These are phyloP conservation scores for Mucor sp. DNA, from an alignment of 371 early-diverging fungal genomes.

Conservation along the genomic window DNA sequence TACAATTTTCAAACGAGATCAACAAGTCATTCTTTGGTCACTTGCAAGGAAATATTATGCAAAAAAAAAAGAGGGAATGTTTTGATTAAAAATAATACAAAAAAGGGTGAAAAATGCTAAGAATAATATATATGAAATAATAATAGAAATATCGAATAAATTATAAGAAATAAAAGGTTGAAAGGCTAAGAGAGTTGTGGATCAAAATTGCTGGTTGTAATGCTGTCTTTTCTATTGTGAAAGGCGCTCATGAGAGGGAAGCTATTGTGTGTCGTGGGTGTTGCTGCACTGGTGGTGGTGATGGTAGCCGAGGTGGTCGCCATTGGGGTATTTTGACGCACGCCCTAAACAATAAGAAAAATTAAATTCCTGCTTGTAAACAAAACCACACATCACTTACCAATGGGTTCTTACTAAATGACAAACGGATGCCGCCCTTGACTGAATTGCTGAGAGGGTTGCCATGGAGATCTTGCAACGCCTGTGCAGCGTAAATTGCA, in stretches of 20 bases:
- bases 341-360: slow-evolving; percentile 13
- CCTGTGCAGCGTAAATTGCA: slow-evolving; percentile 83
- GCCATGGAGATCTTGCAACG: slow-evolving; percentile 82
- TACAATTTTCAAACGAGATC: not conserved
- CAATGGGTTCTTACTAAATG: slow-evolving; percentile 92
- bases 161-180: not conserved
- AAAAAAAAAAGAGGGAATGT: slow-evolving; percentile 1
- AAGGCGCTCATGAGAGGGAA: slow-evolving; percentile 19
- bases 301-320: not conserved
- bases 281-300: not conserved
- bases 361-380: not conserved
- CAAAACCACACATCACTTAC: slow-evolving; percentile 9
- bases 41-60: not conserved
- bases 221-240: slow-evolving; percentile 27
- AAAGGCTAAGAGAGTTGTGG: slow-evolving; percentile 20
- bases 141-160: not conserved
- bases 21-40: not conserved
- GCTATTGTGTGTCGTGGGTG: slow-evolving; percentile 4
- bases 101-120: not conserved
- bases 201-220: slow-evolving; percentile 25
- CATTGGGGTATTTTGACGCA: slow-evolving; percentile 20
- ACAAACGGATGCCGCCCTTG: slow-evolving; percentile 88
- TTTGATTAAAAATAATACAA: not conserved
- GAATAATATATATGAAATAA: not conserved
- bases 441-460: slow-evolving; percentile 74